Percentiles rank a stretch among this genome's conserved stretches.
phyloP scores from a whole-genome alignment of 1,284 basidiomycete species.

The Neotropicomus parvogracilis region DNA sequence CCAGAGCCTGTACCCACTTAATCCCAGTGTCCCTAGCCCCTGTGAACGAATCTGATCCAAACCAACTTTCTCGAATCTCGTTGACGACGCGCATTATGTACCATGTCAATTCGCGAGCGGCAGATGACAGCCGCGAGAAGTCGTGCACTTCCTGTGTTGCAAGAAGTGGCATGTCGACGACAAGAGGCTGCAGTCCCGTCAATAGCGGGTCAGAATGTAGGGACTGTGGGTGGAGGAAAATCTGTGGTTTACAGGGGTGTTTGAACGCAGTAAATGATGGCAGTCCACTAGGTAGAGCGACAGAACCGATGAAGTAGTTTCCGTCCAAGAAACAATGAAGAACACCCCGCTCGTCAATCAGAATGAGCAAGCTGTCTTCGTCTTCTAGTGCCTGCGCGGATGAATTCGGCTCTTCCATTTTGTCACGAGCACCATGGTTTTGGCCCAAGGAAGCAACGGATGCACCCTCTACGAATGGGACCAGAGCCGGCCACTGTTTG shows the following conservation, averaged over 20 bases:
- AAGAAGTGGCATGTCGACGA: constrained; percentile 57
- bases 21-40: constrained; percentile 71
- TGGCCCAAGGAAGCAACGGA: constrained; percentile 50
- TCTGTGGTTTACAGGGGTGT: constrained; percentile 41
- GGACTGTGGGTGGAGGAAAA: constrained; percentile 46
- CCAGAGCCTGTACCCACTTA: constrained; percentile 65
- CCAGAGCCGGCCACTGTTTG: constrained; percentile 63
- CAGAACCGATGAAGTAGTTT: constrained; percentile 69
- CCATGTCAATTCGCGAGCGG: constrained; percentile 66
- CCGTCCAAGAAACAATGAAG: constrained; percentile 75
- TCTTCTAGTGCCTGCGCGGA: constrained; percentile 32
- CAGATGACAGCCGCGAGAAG: constrained; percentile 65
- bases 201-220: constrained; percentile 22
- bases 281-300: constrained; percentile 38
- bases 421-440: constrained; percentile 30
- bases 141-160: constrained; percentile 54
- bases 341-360: constrained; percentile 54
- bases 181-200: constrained; percentile 45
- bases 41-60: constrained; percentile 58
- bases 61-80: constrained; percentile 69
- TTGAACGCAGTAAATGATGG: constrained; percentile 47
- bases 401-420: constrained; percentile 16
- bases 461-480: constrained; percentile 50
- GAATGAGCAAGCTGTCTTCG: constrained; percentile 61
- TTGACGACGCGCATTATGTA: constrained; percentile 65